Evolutionary conservation across 2,329 filamentous ascomycete genomes (phyloP), one percentile per base, ranked within the genome.

Genomic region (Verticillium nonalfalfae): DNA sequence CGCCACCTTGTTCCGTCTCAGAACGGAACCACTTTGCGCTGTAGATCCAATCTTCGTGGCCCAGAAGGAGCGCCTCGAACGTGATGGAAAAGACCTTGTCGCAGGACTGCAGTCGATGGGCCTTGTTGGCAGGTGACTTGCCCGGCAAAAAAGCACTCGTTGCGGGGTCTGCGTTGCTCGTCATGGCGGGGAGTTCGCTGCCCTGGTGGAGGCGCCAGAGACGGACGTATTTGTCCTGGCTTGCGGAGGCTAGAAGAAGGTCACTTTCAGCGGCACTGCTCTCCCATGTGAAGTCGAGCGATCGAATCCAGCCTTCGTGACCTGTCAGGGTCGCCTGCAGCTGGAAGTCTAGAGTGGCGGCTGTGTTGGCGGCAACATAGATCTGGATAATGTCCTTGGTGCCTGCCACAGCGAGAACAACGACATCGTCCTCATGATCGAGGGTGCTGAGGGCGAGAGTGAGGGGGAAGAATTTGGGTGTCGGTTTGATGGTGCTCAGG

Each of bases 41-140:
- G 75, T 97, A 98, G 61, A 99, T 94, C 95, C 95, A 99, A 70
- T 99, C 95, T 72, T 99, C 95, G 71, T 99, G 95, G 9, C 95
- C 95, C 2, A 99, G 84, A 6, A 99, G 83, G 2, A 99, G 80
- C 1, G 95, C 95, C 74, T 99, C 95, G 67, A 99, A 98, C 0
- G 93, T 96, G 61, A 97, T 81, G 7, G 90, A 90, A 74, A 90
- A 94, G 66, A 89, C 88, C 4, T 78, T 79, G 1, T 76, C 80
- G 0, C 76, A 79, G 2, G 85, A 81, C 52, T 84, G 83, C 62
- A 99, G 86, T 60, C 85, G 84, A 72, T 98, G 90, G 0, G 90
- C 89, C 75, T 97, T 98, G 74, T 97, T 98, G 0, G 92, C 91
- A 0, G 96, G 81, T 0, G 90, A 90, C 64, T 87, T 89, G 1